Evolutionary conservation across 768 basidiomycete species (phyloP), one percentile per base, ranked within the genome.

Genomic region (Pleurotus djamor): DNA sequence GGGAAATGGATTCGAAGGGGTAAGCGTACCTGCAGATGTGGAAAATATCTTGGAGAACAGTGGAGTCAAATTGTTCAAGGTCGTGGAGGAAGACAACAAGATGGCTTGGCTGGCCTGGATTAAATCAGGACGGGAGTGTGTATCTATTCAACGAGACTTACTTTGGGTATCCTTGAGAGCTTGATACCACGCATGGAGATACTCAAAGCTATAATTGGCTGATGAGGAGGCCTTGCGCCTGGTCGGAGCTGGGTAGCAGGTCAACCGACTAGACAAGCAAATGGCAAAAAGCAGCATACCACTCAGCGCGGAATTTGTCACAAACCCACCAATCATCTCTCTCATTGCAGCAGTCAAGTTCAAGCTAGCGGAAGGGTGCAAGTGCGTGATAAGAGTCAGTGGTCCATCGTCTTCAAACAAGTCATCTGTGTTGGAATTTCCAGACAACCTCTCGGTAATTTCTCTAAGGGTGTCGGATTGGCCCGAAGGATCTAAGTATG

Each of bases 61-160:
- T 57, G 0, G 82, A 71, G 58, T 90, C 88, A 51, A 89, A 83
- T 66, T 86, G 83, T 65, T 92, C 91, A 62, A 93, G 91, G 58
- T 89, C 86, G 58, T 91, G 88, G 17, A 92, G 65, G 10, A 92
- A 65, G 7, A 89, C 74, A 21, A 86, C 76, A 3, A 92, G 77
- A 38, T 77, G 72, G 8, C 67, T 79, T 9, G 62, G 59, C 28
- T 58, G 28, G 21, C 59, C 61, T 55, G 57, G 13, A 48, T 12
- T 48, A n/a, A n/a, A n/a, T n/a, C n/a, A n/a, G n/a, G n/a, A n/a
- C n/a, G n/a, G n/a, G n/a, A n/a, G n/a, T n/a, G n/a, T n/a, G n/a
- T n/a, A n/a, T n/a, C n/a, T n/a, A n/a, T n/a, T n/a, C n/a, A 52
- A 44, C n/a, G 57, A 37, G n/a, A n/a, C 14, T 43, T 68, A 81